phyloP scores from a whole-genome alignment of 208 protist species.

The Phytomonas sp. region DNA sequence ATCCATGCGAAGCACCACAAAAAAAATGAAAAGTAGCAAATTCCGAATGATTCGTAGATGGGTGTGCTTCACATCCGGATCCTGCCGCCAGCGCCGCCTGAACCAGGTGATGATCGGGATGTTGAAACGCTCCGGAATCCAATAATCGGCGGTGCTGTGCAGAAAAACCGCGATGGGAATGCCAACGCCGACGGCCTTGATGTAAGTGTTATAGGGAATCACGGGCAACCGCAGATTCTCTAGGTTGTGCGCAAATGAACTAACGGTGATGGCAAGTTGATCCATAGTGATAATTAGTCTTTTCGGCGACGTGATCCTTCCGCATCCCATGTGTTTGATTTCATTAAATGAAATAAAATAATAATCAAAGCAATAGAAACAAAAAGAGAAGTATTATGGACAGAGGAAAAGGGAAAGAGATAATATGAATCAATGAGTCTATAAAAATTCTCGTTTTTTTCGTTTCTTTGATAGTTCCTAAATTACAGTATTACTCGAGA shows the following conservation, averaged over 20 bases:
- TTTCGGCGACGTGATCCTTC: not conserved
- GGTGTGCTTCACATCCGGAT: conserved; percentile 41
- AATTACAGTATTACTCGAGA: not conserved
- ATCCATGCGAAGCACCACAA: conserved; percentile 53
- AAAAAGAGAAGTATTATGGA: not conserved
- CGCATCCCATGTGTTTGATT: not conserved
- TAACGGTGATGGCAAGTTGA: conserved; percentile 48
- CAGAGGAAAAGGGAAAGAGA: not conserved
- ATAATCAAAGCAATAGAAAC: not conserved
- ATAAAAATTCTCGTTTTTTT: not conserved
- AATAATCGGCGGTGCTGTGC: conserved; percentile 72
- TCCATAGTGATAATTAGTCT: conserved; percentile 36
- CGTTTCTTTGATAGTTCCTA: not conserved
- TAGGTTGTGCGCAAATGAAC: conserved; percentile 46
- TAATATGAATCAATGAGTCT: conserved; percentile 8
- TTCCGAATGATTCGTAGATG: conserved; percentile 56
- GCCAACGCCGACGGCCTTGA: conserved; percentile 49
- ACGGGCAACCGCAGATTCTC: conserved; percentile 58
- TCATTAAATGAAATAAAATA: conserved; percentile 7
- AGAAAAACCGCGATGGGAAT: conserved; percentile 69
- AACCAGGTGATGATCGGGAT: conserved; percentile 77
- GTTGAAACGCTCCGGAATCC: conserved; percentile 45
- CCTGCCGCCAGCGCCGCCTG: conserved; percentile 48
- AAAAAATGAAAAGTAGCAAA: conserved; percentile 54
- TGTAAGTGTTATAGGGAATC: conserved; percentile 42